phyloP scores from a whole-genome alignment of 108 stramenopile genomes.

The Cylindrotheca fusiformis region DNA sequence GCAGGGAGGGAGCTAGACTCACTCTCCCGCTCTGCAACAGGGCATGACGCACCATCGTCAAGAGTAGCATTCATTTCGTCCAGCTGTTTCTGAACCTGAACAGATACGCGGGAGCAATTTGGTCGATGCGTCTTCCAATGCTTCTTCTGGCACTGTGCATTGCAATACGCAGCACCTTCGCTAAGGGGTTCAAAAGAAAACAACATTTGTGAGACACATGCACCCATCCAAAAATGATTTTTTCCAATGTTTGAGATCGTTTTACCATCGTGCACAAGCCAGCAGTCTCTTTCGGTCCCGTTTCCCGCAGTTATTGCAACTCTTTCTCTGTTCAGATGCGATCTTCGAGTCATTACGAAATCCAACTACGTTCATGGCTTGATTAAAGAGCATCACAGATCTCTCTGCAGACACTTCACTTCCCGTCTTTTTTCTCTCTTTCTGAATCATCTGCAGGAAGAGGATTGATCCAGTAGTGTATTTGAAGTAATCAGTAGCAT shows the following conservation, averaged over 20 bases:
- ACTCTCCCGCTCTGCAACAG: no score
- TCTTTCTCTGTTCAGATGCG: neutral
- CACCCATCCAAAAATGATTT: no score
- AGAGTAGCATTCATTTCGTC: no score
- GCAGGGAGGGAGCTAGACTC: no score
- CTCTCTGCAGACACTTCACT: neutral
- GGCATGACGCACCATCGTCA: no score
- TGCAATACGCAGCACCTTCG: constrained; percentile 19
- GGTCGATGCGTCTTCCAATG: constrained; percentile 16
- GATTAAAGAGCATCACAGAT: neutral
- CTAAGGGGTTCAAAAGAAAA: no score
- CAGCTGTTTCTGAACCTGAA: constrained; percentile 1
- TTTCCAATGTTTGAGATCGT: no score
- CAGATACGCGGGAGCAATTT: constrained; percentile 16
- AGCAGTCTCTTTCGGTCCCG: neutral
- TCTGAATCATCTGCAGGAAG: neutral
- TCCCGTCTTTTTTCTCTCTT: no score
- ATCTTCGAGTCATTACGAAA: neutral
- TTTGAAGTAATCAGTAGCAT: neutral
- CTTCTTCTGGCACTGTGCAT: constrained; percentile 12
- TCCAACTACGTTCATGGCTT: neutral
- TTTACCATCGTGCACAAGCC: neutral
- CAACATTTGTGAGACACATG: no score
- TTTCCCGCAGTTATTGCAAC: neutral
- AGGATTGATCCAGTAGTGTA: neutral